A percentile compares a stretch with the other conserved stretches of the same genome.
These are phyloP conservation scores for Kickxella alabastrina DNA, from an alignment of 192 early-diverging fungal species.

Conservation along the genomic window DNA sequence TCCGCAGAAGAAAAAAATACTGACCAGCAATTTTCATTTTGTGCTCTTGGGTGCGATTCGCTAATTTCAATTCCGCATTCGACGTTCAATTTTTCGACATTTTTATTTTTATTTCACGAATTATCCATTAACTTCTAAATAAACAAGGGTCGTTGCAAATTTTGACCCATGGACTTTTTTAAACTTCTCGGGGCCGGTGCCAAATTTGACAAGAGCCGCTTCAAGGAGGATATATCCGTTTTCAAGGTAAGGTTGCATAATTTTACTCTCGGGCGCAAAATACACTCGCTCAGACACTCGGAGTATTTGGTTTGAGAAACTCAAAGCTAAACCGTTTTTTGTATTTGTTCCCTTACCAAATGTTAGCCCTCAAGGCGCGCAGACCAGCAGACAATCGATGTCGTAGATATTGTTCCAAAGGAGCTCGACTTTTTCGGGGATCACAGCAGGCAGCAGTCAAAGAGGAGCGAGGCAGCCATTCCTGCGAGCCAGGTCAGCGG, in stretches of 20 bases:
- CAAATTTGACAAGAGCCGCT: slow-evolving; percentile 80
- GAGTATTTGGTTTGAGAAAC: no score
- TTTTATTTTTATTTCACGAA: no score
- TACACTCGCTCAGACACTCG: no score
- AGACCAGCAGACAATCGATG: slow-evolving; percentile 3
- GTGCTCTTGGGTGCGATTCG: no score
- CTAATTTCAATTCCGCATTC: no score
- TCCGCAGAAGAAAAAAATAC: no score
- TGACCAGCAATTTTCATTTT: not conserved
- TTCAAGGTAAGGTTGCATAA: no score
- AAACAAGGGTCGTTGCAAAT: no score
- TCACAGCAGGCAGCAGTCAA: slow-evolving; percentile 10
- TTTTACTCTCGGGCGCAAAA: no score
- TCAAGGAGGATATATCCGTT: slow-evolving; percentile 73
- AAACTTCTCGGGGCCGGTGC: slow-evolving; percentile 81
- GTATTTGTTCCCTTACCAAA: not conserved
- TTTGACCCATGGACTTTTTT: slow-evolving; percentile 71
- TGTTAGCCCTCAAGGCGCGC: slow-evolving; percentile 15
- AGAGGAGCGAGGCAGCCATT: slow-evolving; percentile 12
- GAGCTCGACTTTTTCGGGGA: slow-evolving; percentile 44
- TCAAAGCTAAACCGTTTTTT: no score
- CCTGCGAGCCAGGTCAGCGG: slow-evolving; percentile 36
- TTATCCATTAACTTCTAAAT: no score
- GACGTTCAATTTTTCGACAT: not conserved
- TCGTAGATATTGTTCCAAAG: slow-evolving; percentile 36